Evolutionary conservation across 2,329 filamentous ascomycete species (phyloP).

Genomic region (Cryphonectria nitschkei): DNA sequence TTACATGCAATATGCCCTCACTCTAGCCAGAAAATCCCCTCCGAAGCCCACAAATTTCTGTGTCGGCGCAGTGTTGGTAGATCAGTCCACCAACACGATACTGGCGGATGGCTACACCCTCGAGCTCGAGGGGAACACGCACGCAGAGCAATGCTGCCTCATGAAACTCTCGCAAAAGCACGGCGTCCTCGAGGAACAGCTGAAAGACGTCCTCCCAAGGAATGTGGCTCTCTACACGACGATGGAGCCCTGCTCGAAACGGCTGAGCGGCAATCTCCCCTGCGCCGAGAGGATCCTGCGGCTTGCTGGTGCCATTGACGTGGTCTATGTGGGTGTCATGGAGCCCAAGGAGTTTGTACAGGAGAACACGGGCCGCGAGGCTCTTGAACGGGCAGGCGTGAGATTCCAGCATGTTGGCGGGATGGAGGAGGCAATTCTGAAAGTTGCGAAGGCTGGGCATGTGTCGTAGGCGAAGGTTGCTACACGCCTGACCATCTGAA

Average conservation of each 20-base stretch:
- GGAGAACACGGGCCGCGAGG: conserved; percentile 73
- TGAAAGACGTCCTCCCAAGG: conserved; percentile 55
- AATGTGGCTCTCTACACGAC: conserved; percentile 81
- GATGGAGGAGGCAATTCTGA: conserved; percentile 78
- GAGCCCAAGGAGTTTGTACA: conserved; percentile 92
- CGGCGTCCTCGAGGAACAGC: conserved; percentile 54
- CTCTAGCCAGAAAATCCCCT: conserved; percentile 77
- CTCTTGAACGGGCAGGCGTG: conserved; percentile 73
- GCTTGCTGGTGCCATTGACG: conserved; percentile 65
- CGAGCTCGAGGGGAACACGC: conserved; percentile 89
- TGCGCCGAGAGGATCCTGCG: conserved; percentile 80
- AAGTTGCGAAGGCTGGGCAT: conserved; percentile 85
- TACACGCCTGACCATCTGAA: background rate
- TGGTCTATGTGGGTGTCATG: conserved; percentile 83
- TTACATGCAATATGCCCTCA: conserved; percentile 72
- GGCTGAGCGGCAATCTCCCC: conserved; percentile 73
- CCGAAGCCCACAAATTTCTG: conserved; percentile 91
- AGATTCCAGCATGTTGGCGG: conserved; percentile 73
- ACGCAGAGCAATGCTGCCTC: conserved; percentile 93
- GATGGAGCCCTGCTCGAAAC: conserved; percentile 81
- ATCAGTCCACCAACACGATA: conserved; percentile 58
- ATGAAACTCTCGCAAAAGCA: conserved; percentile 66
- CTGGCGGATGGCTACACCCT: conserved; percentile 87
- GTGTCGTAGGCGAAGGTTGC: conserved; percentile 17
- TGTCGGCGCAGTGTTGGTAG: conserved; percentile 87